phyloP scores from a whole-genome alignment of 768 basidiomycete species.

The Tulasnella sp. region DNA sequence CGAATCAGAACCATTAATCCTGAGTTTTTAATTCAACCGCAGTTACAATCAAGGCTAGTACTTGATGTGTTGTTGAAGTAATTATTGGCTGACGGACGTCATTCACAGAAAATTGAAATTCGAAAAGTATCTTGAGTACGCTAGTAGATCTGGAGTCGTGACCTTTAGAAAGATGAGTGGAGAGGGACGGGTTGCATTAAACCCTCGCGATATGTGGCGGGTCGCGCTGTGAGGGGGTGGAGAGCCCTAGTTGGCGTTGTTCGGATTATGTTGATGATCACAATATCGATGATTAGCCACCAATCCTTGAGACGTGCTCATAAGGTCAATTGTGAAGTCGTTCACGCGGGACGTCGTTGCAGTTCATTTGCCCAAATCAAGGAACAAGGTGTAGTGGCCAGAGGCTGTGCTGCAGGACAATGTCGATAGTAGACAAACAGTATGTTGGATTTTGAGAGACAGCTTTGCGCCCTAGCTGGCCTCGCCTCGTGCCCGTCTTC shows the following conservation, averaged over 20 bases:
- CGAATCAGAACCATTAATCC: not conserved
- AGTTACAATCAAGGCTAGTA: not conserved
- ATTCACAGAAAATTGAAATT: not conserved
- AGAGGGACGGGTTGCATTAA: not conserved
- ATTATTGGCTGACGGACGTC: not conserved
- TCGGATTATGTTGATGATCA: too few relatives aligned
- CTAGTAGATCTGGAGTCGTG: not conserved
- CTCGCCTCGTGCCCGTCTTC: not conserved
- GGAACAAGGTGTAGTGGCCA: too few relatives aligned
- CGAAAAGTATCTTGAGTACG: not conserved
- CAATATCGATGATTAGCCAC: too few relatives aligned
- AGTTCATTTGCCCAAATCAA: too few relatives aligned
- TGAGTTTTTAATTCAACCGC: not conserved
- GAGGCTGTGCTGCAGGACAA: too few relatives aligned
- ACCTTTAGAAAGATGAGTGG: not conserved
- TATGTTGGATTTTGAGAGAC: not conserved
- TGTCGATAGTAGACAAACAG: not conserved
- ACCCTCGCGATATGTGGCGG: not conserved
- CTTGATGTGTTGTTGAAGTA: not conserved
- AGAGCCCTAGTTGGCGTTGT: too few relatives aligned
- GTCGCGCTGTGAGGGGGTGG: not conserved
- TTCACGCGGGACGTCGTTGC: too few relatives aligned
- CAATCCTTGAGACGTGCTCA: too few relatives aligned
- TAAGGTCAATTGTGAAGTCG: too few relatives aligned
- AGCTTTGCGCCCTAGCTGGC: not conserved